A percentile compares a stretch with the other conserved stretches of the same genome.
Evolutionary conservation across 164 flowering plant species (phyloP).

Genomic region (Nelumbo lutea): DNA sequence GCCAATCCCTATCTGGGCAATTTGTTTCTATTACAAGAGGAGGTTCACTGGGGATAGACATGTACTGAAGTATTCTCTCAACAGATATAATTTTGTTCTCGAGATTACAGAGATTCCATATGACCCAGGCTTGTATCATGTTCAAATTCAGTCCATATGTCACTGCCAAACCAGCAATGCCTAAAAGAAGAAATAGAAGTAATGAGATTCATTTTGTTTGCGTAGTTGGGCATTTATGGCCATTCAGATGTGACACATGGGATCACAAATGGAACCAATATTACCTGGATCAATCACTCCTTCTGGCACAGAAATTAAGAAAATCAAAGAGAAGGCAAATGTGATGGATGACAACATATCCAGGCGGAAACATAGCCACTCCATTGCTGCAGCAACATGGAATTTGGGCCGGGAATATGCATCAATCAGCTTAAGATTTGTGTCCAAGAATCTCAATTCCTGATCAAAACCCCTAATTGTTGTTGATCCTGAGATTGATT

Average conservation of each 20-base stretch:
- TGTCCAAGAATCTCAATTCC: slow-evolving; percentile 47
- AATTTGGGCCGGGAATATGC: slow-evolving; percentile 61
- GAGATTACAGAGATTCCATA: slow-evolving; percentile 57
- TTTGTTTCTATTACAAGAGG: slow-evolving; percentile 50
- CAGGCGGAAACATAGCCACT: slow-evolving; percentile 74
- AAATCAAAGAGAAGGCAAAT: slow-evolving; percentile 51
- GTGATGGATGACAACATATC: slow-evolving; percentile 53
- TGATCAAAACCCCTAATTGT: slow-evolving; percentile 80
- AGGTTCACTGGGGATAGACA: slow-evolving; percentile 53
- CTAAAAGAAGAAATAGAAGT: slow-evolving; percentile 22
- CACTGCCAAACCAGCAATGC: slow-evolving; percentile 69
- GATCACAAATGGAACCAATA: not conserved
- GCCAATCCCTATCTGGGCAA: slow-evolving; percentile 51
- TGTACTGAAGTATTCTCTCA: slow-evolving; percentile 70
- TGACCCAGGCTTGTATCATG: slow-evolving; percentile 47
- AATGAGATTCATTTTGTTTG: not conserved
- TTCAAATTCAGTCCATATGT: slow-evolving; percentile 72
- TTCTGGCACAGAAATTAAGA: slow-evolving; percentile 51
- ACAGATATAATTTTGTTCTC: slow-evolving; percentile 76
- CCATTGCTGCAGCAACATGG: slow-evolving; percentile 57
- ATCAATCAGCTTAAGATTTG: slow-evolving; percentile 42
- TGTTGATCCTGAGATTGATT: slow-evolving; percentile 65
- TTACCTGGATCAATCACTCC: slow-evolving; percentile 53
- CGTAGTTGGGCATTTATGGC: not conserved
- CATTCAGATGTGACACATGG: no score